Evolutionary conservation across 352 stramenopile genomes (phyloP).

Genomic region (Peronospora farinosa): DNA sequence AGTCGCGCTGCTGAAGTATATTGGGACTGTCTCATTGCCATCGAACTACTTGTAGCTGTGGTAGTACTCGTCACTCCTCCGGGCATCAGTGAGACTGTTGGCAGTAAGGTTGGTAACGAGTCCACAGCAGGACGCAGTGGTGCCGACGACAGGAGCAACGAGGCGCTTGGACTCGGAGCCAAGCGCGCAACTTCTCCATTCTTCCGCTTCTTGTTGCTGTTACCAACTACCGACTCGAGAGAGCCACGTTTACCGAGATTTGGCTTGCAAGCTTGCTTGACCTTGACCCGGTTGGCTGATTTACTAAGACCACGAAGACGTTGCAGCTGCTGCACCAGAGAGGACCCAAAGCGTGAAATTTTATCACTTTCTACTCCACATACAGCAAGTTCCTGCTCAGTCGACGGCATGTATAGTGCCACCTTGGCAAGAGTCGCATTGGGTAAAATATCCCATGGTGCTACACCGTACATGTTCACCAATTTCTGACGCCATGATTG

Average conservation of each 20-base stretch:
- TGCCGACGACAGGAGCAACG: constrained; percentile 32
- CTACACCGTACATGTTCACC: constrained; percentile 61
- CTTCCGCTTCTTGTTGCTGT: constrained; percentile 30
- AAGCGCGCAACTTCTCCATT: constrained; percentile 20
- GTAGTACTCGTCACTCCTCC: constrained; percentile 4
- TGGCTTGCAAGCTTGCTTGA: constrained; percentile 19
- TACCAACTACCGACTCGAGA: constrained; percentile 11
- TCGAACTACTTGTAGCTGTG: constrained; percentile 11
- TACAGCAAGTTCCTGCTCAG: constrained; percentile 44
- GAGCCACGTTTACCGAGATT: constrained; percentile 20
- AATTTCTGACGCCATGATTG: constrained; percentile 77
- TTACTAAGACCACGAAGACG: constrained; percentile 16
- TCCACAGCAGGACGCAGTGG: constrained; percentile 35
- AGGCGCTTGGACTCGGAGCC: constrained; percentile 13
- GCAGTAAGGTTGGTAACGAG: constrained; percentile 48
- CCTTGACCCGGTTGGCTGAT: constrained; percentile 7
- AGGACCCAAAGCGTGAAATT: constrained; percentile 53
- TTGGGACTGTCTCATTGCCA: constrained; percentile 20
- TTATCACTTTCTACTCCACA: constrained; percentile 46
- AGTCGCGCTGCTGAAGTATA: constrained; percentile 16
- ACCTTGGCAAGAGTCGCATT: constrained; percentile 72
- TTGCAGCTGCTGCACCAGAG: constrained; percentile 52
- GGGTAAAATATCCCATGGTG: constrained; percentile 66
- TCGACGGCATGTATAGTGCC: constrained; percentile 49
- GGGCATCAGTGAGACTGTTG: constrained; percentile 34